These are phyloP conservation scores for Fragilaria radians DNA, from an alignment of 108 stramenopile genomes.

Conservation along the genomic window DNA sequence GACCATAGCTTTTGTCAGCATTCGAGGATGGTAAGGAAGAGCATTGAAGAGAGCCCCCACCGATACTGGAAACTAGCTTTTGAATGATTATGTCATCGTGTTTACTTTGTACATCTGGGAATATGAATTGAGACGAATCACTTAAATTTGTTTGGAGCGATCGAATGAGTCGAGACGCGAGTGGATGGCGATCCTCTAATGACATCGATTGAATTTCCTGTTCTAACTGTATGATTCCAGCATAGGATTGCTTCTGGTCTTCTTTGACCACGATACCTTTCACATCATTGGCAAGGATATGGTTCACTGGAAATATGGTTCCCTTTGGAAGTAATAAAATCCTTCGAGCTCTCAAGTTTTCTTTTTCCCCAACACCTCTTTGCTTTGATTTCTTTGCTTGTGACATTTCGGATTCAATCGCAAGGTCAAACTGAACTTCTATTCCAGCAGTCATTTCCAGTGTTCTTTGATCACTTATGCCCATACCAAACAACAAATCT, in stretches of 20 bases:
- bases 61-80: slow-evolving; percentile 39
- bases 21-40: slow-evolving; percentile 18
- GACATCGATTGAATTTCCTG: slow-evolving; percentile 30
- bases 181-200: slow-evolving; percentile 49
- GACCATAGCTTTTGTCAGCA: background rate
- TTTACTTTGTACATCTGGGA: slow-evolving; percentile 46
- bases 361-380: slow-evolving; percentile 24
- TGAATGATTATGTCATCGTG: slow-evolving; percentile 49
- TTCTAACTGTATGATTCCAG: slow-evolving; percentile 50
- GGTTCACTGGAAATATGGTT: slow-evolving; percentile 32
- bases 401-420: slow-evolving; percentile 31
- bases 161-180: slow-evolving; percentile 45
- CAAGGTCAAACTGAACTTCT: slow-evolving; percentile 73
- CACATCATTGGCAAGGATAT: slow-evolving; percentile 37
- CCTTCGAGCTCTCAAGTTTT: slow-evolving; percentile 66
- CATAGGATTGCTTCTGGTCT: slow-evolving; percentile 51
- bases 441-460: slow-evolving; percentile 37
- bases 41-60: slow-evolving; percentile 24
- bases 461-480: background rate
- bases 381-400: background rate
- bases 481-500: slow-evolving; percentile 46
- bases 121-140: slow-evolving; percentile 47
- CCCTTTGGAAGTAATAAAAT: slow-evolving; percentile 48
- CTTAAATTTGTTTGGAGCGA: slow-evolving; percentile 3
- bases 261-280: slow-evolving; percentile 45